These are phyloP conservation scores for Chlamydomonas sphaeroides DNA, from an alignment of 139 green algal species.

Conservation along the genomic window DNA sequence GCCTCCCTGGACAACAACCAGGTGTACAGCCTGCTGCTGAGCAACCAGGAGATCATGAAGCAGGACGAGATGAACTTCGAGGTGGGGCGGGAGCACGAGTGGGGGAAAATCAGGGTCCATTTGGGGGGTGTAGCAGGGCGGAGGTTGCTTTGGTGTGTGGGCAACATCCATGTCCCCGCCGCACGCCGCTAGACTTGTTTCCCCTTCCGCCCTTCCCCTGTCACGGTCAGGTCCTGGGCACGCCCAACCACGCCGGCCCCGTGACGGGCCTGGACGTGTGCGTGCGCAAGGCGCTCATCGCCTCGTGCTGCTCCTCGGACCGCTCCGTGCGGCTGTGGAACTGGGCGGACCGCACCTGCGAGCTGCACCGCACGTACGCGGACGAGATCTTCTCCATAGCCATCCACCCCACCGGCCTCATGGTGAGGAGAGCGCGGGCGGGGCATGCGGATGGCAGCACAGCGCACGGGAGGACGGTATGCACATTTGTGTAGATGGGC, in stretches of 20 bases:
- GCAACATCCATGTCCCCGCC: too few relatives aligned
- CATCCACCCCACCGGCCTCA: slow-evolving; percentile 85
- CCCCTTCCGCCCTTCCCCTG: too few relatives aligned
- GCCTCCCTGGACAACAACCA: slow-evolving; percentile 74
- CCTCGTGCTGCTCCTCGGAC: slow-evolving; percentile 79
- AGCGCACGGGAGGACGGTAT: too few relatives aligned
- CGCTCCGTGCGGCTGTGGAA: slow-evolving; percentile 89
- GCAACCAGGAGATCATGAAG: slow-evolving; percentile 81
- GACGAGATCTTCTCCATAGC: slow-evolving; percentile 85
- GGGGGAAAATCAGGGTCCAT: too few relatives aligned
- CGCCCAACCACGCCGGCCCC: slow-evolving; percentile 56
- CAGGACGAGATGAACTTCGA: slow-evolving; percentile 87
- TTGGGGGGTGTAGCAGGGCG: too few relatives aligned
- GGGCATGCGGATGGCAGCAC: too few relatives aligned
- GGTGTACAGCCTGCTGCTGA: slow-evolving; percentile 74
- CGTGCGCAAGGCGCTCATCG: slow-evolving; percentile 83
- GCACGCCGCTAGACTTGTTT: too few relatives aligned
- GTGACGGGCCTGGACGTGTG: slow-evolving; percentile 81
- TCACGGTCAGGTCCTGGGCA: slow-evolving; percentile 34
- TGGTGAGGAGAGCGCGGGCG: too few relatives aligned
- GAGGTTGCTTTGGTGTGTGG: too few relatives aligned
- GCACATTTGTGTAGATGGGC: too few relatives aligned
- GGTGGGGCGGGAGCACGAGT: neutral
- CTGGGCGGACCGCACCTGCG: slow-evolving; percentile 77
- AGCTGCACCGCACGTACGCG: slow-evolving; percentile 72